Conservation (phyloP, 1,284 basidiomycete genomes). For the Trametes hirsuta region DNA sequence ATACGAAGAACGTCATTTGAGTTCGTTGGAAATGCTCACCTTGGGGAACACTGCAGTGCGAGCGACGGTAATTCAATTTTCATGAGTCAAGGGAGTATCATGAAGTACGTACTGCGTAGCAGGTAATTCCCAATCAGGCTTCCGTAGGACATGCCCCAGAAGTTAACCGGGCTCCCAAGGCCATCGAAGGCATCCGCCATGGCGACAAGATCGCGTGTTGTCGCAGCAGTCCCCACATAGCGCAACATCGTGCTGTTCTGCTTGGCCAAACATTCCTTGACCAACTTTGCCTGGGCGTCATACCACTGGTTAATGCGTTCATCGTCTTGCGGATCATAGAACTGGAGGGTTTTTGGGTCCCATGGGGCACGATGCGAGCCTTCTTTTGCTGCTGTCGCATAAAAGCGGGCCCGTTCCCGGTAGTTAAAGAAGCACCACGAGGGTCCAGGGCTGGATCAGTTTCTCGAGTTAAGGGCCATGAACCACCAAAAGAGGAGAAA, state of each 20-base stretch:
- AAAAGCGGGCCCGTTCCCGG: background rate
- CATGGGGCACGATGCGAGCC: too few species aligned
- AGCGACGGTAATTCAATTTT: too few species aligned
- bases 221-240: constrained; percentile 20
- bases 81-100: background rate
- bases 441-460: constrained; percentile 1
- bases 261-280: background rate
- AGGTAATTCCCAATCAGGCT: constrained; percentile 16
- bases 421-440: constrained; percentile 3
- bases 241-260: background rate
- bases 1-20: too few species aligned
- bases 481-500: background rate
- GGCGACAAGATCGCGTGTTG: constrained; percentile 14
- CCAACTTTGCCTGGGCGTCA: constrained; percentile 1
- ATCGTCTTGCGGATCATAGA: background rate
- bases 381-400: background rate
- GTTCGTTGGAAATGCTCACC: too few species aligned
- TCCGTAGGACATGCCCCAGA: constrained; percentile 15
- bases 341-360: too few species aligned
- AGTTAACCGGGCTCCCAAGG: constrained; percentile 13
- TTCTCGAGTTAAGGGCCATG: background rate
- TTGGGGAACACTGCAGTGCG: too few species aligned
- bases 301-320: background rate
- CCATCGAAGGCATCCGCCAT: constrained; percentile 21
- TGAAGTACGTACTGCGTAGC: constrained; percentile 12